Evolutionary conservation across 2,329 filamentous ascomycete genomes (phyloP).

Genomic region (Xylariaceae sp.): DNA sequence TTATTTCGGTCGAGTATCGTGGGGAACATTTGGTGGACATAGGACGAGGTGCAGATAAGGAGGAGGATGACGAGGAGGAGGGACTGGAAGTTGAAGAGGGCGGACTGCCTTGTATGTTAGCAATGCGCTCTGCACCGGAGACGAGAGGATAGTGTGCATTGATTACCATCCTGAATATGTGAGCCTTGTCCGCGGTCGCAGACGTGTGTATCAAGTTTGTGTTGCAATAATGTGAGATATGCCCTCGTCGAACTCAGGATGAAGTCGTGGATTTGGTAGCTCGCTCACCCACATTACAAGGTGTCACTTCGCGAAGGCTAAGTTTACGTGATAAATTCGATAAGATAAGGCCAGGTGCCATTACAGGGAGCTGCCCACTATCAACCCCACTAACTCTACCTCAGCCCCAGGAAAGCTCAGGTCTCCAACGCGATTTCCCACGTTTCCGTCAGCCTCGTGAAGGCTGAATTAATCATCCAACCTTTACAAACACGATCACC

Average conservation of each 20-base stretch:
- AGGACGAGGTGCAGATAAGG: constrained; percentile 92
- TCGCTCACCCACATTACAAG: no score
- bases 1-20: constrained; percentile 90
- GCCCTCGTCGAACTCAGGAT: no score
- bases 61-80: constrained; percentile 91
- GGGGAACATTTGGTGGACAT: constrained; percentile 86
- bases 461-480: neutral
- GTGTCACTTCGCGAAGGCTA: constrained; percentile 6
- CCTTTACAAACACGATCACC: neutral
- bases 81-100: constrained; percentile 98
- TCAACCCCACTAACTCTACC: neutral
- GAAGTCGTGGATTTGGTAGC: no score
- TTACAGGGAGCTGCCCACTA: neutral
- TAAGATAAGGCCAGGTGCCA: no score
- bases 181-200: no score
- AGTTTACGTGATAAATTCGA: neutral
- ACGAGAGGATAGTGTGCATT: no score
- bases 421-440: no score
- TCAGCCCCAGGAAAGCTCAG: no score
- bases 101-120: constrained; percentile 59
- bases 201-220: no score
- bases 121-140: neutral
- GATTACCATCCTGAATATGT: no score
- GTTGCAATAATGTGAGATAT: no score
- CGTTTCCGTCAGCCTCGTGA: neutral